Evolutionary conservation across 1,284 basidiomycete species (phyloP).

Genomic region (Porodaedalea pini): DNA sequence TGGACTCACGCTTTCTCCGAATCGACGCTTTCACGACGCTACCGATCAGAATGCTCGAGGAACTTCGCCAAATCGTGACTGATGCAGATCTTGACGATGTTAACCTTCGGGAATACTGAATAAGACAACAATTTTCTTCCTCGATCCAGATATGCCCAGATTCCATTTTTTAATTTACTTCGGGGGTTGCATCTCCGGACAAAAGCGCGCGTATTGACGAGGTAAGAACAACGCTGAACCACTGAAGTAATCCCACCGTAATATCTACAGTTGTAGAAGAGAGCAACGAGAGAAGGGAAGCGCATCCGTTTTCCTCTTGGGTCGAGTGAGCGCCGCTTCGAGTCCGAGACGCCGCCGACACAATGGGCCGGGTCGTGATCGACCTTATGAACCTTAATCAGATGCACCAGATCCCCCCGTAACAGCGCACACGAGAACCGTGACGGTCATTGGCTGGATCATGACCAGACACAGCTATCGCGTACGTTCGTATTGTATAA

Average conservation of each 20-base stretch:
- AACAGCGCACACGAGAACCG: slow-evolving; percentile 2
- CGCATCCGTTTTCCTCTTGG: too few relatives aligned
- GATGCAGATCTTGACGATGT: neutral
- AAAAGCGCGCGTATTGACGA: neutral
- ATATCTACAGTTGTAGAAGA: too few relatives aligned
- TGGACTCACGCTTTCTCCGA: too few relatives aligned
- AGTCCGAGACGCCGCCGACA: neutral
- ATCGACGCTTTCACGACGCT: too few relatives aligned
- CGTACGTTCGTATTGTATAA: neutral
- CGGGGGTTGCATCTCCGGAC: neutral
- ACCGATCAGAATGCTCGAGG: too few relatives aligned
- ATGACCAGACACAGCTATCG: neutral
- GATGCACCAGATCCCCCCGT: neutral
- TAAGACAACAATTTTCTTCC: neutral
- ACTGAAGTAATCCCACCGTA: neutral
- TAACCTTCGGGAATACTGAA: neutral
- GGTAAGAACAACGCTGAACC: neutral
- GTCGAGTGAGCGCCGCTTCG: neutral
- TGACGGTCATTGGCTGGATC: slow-evolving; percentile 1
- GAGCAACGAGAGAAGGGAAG: too few relatives aligned
- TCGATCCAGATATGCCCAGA: neutral
- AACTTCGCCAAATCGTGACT: too few relatives aligned
- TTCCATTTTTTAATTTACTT: neutral
- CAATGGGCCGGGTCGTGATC: neutral
- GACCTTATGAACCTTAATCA: slow-evolving; percentile 2